Evolutionary conservation across 2,329 filamentous ascomycete species (phyloP), one percentile per base, ranked within the genome.

Genomic region (Thielaviopsis euricoi): DNA sequence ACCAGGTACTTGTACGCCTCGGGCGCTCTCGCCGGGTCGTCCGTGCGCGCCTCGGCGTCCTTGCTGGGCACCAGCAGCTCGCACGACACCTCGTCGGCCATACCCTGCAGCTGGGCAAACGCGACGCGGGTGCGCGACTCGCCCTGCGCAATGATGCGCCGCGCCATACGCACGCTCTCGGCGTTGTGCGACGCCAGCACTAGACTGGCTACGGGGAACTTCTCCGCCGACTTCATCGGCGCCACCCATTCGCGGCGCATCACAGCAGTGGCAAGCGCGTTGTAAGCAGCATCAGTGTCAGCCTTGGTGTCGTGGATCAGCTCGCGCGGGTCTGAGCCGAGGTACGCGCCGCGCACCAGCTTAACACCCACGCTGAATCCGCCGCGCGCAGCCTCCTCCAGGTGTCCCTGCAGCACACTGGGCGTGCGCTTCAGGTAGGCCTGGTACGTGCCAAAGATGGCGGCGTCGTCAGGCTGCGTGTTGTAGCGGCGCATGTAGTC

Each of bases 41-140:
- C 25, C 15, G 55, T 58, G 26, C 50, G 52, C 10, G 54, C 53
- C 43, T 54, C 56, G 3, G 46, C 23, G 9, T 60, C 56, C 33
- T 29, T 52, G n/a, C 48, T 53, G 6, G 59, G 59, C 40, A 61
- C 59, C 15, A 77, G 66, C 15, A 84, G 70, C 67, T 82, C 79
- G 66, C 80, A 83, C 67, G 85, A 89, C 56, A 97, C 82, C 67
- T 96, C 90, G 64, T 97, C 91, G 1, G 91, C 91, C 91, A 97
- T 97, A 48, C 91, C 90, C 73, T 91, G 86, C 0, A 96, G 79
- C 71, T 96, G 90, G 2, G 86, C 74, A 52, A 72, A 74, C 0
- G 70, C 68, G 50, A 73, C 65, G 23, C 67, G 66, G 0, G 69
- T 70, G 65, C 70, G 70, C 61, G 71, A 71, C 9, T 65, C 66